Percentiles rank a stretch among this genome's conserved stretches.
These are phyloP conservation scores for Telopea speciosissima DNA, from an alignment of 177 flowering plant species.

Conservation along the genomic window DNA sequence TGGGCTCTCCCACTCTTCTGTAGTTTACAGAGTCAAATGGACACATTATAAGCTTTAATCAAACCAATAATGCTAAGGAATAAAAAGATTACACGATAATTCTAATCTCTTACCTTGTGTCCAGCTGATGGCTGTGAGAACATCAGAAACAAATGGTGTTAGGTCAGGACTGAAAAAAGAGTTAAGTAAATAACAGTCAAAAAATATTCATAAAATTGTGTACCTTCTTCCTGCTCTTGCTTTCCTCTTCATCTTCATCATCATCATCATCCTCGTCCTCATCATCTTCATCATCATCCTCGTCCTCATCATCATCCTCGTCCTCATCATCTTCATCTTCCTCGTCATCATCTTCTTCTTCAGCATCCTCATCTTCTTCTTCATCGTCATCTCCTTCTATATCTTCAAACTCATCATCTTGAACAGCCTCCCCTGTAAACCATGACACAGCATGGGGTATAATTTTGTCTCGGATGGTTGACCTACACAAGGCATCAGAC, in stretches of 20 bases:
- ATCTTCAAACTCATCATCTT: slow-evolving; percentile 53
- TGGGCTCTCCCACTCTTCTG: slow-evolving; percentile 47
- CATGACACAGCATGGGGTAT: slow-evolving; percentile 96
- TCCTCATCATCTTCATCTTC: slow-evolving; percentile 50
- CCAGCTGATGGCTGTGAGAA: slow-evolving; percentile 28
- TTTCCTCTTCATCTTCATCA: slow-evolving; percentile 46
- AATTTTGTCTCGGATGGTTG: slow-evolving; percentile 80
- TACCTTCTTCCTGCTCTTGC: slow-evolving; percentile 54
- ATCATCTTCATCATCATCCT: slow-evolving; percentile 51
- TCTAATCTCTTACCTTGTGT: slow-evolving; percentile 24
- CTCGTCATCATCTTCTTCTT: no score
- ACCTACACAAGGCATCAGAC: slow-evolving; percentile 32
- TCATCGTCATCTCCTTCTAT: slow-evolving; percentile 49
- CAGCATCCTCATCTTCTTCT: no score
- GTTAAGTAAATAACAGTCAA: background rate
- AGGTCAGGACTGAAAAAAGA: background rate
- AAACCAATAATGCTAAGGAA: background rate
- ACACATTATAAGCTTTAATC: background rate
- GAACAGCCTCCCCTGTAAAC: slow-evolving; percentile 93
- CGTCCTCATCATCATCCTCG: slow-evolving; percentile 48
- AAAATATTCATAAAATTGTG: background rate
- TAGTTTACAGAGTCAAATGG: slow-evolving; percentile 9
- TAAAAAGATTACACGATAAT: background rate
- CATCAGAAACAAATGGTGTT: background rate
- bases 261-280: slow-evolving; percentile 51